A percentile compares a stretch with the other conserved stretches of the same genome.
Evolutionary conservation across 2,329 filamentous ascomycete species (phyloP).

Genomic region (Fusarium euwallaceae): DNA sequence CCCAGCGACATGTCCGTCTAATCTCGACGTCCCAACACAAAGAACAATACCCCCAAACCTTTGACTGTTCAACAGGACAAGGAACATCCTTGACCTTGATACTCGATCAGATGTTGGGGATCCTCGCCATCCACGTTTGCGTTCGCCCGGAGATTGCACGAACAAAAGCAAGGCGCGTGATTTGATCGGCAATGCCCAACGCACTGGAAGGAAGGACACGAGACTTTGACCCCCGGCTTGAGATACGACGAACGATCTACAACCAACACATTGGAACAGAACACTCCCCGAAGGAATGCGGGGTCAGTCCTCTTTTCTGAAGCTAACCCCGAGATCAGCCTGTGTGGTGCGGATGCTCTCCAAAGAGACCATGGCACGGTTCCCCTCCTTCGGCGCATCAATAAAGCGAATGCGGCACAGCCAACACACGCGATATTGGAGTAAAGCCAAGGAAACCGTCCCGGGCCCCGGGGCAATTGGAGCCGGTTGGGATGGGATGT

Average conservation of each 20-base stretch:
- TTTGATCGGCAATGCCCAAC: background rate
- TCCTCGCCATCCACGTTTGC: background rate
- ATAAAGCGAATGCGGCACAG: conserved; percentile 14
- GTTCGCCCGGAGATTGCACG: background rate
- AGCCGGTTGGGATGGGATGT: conserved; percentile 37
- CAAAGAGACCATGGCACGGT: background rate
- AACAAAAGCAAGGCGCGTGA: background rate
- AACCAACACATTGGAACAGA: background rate
- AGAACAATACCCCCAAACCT: background rate
- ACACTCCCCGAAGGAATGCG: background rate
- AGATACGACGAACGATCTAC: background rate
- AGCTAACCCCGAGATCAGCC: background rate
- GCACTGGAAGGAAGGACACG: background rate
- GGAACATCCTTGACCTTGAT: background rate
- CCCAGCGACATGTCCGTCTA: background rate
- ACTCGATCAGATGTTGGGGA: background rate
- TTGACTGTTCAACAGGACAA: background rate
- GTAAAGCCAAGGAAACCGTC: conserved; percentile 7
- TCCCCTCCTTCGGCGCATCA: conserved; percentile 10
- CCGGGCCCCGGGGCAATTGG: conserved; percentile 34
- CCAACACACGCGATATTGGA: conserved; percentile 33
- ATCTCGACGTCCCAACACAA: background rate
- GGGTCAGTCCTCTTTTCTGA: background rate
- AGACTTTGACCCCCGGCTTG: background rate
- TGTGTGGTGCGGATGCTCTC: background rate